A percentile compares a stretch with the other conserved stretches of the same genome.
Conservation (phyloP, 495 filamentous ascomycete genomes). For the Pyrenula massariospora region DNA sequence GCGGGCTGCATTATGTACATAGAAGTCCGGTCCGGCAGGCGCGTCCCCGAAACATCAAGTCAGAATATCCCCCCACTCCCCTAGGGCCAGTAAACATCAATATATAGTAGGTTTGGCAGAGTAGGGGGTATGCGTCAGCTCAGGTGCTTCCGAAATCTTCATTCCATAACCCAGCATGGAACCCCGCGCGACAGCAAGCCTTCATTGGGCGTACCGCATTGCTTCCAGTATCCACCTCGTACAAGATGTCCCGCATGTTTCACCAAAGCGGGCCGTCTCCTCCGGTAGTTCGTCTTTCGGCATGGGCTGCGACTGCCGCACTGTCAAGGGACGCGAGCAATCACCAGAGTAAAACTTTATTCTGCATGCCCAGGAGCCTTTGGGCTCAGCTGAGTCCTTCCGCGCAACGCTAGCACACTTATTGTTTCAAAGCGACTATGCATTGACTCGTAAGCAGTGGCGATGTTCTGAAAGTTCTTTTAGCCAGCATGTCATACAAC, state of each 20-base stretch:
- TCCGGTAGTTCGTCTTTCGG: neutral
- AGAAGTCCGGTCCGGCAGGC: neutral
- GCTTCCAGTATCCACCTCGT: neutral
- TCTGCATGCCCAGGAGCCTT: neutral
- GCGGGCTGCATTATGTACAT: neutral
- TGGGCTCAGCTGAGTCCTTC: neutral
- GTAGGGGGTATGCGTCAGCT: neutral
- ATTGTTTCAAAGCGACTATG: neutral
- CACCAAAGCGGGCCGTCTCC: neutral
- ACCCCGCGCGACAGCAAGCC: neutral
- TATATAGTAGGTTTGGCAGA: neutral
- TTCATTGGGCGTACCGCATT: too few relatives aligned
- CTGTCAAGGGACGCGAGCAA: neutral
- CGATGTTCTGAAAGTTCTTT: neutral
- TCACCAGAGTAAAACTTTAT: neutral
- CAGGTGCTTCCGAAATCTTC: neutral
- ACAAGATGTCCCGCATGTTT: neutral
- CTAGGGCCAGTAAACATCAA: neutral
- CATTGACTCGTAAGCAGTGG: neutral
- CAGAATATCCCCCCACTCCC: neutral
- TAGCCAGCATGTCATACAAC: neutral
- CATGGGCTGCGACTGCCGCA: neutral
- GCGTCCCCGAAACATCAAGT: neutral
- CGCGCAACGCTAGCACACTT: neutral
- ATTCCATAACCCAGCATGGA: neutral